Base-by-base conservation (phyloP, 495 filamentous ascomycete genomes). In the Astrothelium macrocarpum region DNA sequence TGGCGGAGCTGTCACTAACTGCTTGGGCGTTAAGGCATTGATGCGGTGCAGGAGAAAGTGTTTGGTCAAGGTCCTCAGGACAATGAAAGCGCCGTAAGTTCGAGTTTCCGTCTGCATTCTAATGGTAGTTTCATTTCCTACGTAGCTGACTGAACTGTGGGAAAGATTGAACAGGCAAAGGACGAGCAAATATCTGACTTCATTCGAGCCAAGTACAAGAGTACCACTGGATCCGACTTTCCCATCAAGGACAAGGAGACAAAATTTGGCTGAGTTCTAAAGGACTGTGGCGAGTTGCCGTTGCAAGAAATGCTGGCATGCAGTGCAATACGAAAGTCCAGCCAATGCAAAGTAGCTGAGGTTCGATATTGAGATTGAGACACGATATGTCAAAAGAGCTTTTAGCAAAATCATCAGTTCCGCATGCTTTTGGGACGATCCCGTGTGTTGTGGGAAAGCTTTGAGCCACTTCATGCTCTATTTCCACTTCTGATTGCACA, bases 1-100 rank as follows among this genome's bases (percentile, higher is more conserved):
- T 29, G 20, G 26, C 36, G 3, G 39, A 16, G 28, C 43, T 20
- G 20, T 43, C 9, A 32, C 61, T 59, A 53, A 64, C 39, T 16
- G 11, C 20, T 59, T 12, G 25, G n/a, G 12, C 31, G 14, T 32
- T 1, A 20, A 89, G 87, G 80, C 16, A 74, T 90, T 72, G 87
- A 90, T 70, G 78, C 78, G 63, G 78, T 87, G 4, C 87, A 90
- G 69, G 81, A 90, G 70, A 78, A 85, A 28, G 68, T 87, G 67
- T 61, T 90, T n/a, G 84, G 84, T 34, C 75, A 81, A 64, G 87
- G 87, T 4, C 66, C 78, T 25, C 87, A 90, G 74, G 74, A 78
- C 75, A 89, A 90, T 75, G 87, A 90, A 75, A 82, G 76, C 61
- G 87, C 87, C 7, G 72, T 81, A 29, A 4, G 49, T 56, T 9